Evolutionary conservation across 1,139 yeast species (phyloP), one percentile per base, ranked within the genome.

Genomic region (Protomyces arabidopsidicola): DNA sequence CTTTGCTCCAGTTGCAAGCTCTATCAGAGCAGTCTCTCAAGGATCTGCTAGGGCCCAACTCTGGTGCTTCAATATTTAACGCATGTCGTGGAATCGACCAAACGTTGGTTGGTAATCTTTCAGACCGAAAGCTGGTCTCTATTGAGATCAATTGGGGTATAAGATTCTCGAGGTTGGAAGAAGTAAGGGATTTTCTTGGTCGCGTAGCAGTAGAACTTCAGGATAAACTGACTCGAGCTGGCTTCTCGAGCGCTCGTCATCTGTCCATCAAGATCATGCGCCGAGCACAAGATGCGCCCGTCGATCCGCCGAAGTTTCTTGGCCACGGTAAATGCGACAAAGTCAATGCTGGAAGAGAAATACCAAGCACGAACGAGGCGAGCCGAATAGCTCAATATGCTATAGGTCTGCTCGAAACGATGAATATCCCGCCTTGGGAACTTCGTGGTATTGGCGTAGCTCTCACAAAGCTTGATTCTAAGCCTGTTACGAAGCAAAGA

Each of bases 111-210:
- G 81, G 80, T 65, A 77, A 61, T 16, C 55, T 59, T n/a, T 78
- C 78, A 27, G 77, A 81, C 0, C 79, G 96, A 38, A 90, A 89
- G 70, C 82, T 95, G 0, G 81, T 93, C 0, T 90, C 96, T 0
- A 89, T 90, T 10, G 98, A 93, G 73, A 87, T 93, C 39, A 89
- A 90, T 67, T 93, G 90, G 86, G 98, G 97, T 0, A 88, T 93
- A 0, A 73, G 98, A 60, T 87, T 91, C 67, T 82, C 83, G 35
- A 77, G 76, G 0, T 78, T 81, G 27, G 73, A 74, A 1, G 89
- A 91, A 69, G 82, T 87, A 31, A 91, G 86, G 66, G 71, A 67
- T 2, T 93, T 93, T 71, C 72, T 89, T 20, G 76, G 78, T 56
- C 75, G 83, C 45, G 75, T 91, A 59, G 78, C 87, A 0, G 75